phyloP scores from a whole-genome alignment of 2,329 filamentous ascomycete genomes.

The Talaromyces pinophilus region DNA sequence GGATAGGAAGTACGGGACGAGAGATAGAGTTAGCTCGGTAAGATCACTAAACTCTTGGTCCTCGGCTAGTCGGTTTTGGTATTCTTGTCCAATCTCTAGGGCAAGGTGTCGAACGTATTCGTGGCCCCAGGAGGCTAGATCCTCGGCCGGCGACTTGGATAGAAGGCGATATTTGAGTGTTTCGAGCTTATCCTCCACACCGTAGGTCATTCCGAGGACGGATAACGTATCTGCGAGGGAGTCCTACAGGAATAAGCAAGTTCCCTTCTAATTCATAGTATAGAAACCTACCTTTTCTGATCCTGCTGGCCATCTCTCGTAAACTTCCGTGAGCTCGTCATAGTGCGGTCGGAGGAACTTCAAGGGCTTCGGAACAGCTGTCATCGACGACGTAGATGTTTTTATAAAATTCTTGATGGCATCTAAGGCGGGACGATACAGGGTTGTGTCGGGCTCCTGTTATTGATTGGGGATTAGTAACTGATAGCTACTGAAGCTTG shows the following conservation, averaged over 20 bases:
- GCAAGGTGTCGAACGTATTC: slow-evolving; percentile 97
- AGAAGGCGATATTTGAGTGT: slow-evolving; percentile 94
- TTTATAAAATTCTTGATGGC: slow-evolving; percentile 99
- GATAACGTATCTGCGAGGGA: slow-evolving; percentile 92
- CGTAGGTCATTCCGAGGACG: slow-evolving; percentile 98
- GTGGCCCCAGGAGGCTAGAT: slow-evolving; percentile 96
- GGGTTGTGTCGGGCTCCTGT: slow-evolving; percentile 79
- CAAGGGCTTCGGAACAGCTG: slow-evolving; percentile 94
- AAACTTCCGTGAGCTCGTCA: slow-evolving; percentile 80
- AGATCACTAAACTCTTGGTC: slow-evolving; percentile 84
- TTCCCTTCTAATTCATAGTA: not conserved
- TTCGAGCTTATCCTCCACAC: slow-evolving; percentile 92
- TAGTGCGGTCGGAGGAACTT: slow-evolving; percentile 98
- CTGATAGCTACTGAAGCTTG: not conserved
- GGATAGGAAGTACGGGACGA: slow-evolving; percentile 93
- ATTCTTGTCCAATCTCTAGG: slow-evolving; percentile 93
- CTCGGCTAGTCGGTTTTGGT: slow-evolving; percentile 79
- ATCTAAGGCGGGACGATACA: slow-evolving; percentile 91
- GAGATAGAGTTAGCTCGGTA: slow-evolving; percentile 75
- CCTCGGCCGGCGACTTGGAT: slow-evolving; percentile 70
- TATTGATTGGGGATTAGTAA: slow-evolving; percentile 16
- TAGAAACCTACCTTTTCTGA: slow-evolving; percentile 70
- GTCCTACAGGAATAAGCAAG: slow-evolving; percentile 45
- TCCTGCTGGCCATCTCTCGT: slow-evolving; percentile 83
- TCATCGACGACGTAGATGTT: slow-evolving; percentile 99